A percentile compares a stretch with the other conserved stretches of the same genome.
Conservation (phyloP, 306 rosid genomes). For the Acacia confusa region DNA sequence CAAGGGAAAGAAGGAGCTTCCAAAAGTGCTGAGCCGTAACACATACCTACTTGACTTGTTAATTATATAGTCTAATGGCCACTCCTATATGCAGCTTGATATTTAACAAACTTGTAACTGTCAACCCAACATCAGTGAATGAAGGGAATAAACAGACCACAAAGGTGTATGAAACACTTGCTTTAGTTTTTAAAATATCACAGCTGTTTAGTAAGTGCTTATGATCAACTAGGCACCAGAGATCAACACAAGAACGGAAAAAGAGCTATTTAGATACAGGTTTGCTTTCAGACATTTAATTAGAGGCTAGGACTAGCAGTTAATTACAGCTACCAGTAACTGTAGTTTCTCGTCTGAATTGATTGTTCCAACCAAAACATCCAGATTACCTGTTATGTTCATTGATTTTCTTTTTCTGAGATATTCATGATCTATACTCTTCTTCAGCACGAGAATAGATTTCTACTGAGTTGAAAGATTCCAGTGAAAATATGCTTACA, state of each 20-base stretch:
- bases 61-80: constrained; percentile 32
- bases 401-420: not conserved
- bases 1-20: constrained; percentile 44
- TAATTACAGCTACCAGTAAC: not conserved
- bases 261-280: not conserved
- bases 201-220: constrained; percentile 20
- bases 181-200: not conserved
- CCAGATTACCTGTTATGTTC: not conserved
- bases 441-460: not conserved
- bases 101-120: constrained; percentile 27
- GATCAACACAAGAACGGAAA: constrained; percentile 4
- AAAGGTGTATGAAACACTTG: constrained; percentile 9
- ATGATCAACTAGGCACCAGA: not conserved
- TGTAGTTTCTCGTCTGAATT: not conserved
- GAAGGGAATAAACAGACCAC: constrained; percentile 28
- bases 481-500: not conserved
- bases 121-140: constrained; percentile 25
- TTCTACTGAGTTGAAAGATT: not conserved
- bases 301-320: not conserved
- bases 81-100: constrained; percentile 31
- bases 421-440: not conserved
- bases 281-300: not conserved
- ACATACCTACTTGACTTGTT: constrained; percentile 28
- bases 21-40: constrained; percentile 26
- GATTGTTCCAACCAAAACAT: not conserved